Conservation (phyloP, 306 rosid species). For the Inga oerstediana region DNA sequence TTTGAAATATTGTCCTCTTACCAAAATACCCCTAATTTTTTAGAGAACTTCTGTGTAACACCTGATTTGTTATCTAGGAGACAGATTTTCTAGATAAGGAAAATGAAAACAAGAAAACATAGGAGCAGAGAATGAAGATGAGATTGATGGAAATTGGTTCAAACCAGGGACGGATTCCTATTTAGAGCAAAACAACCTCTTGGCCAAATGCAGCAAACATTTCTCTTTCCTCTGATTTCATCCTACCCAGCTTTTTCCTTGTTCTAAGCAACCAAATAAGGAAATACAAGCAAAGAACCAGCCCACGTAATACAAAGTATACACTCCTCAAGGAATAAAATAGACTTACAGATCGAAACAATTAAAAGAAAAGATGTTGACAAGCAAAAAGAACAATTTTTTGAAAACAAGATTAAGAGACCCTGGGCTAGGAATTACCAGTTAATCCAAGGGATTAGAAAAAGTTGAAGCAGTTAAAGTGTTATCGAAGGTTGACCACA, state of each 20-base stretch:
- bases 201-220: constrained; percentile 18
- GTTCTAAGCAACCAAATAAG: constrained; percentile 41
- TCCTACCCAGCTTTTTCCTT: constrained; percentile 26
- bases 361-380: constrained; percentile 19
- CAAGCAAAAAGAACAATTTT: constrained; percentile 30
- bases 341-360: constrained; percentile 33
- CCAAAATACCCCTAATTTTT: too few relatives aligned
- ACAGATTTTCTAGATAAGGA: background rate
- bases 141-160: constrained; percentile 23
- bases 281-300: background rate
- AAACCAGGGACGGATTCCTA: constrained; percentile 20
- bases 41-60: background rate
- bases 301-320: constrained; percentile 19
- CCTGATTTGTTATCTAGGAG: constrained; percentile 28
- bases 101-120: background rate
- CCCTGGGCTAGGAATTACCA: constrained; percentile 40
- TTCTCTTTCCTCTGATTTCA: constrained; percentile 36
- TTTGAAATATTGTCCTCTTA: too few relatives aligned
- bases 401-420: constrained; percentile 19
- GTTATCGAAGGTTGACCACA: constrained; percentile 22
- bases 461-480: constrained; percentile 34
- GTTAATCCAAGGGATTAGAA: background rate
- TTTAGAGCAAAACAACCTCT: constrained; percentile 8
- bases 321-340: constrained; percentile 27
- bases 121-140: constrained; percentile 25